Conservation (phyloP, 306 rosid species). For the Fagus sylvatica region DNA sequence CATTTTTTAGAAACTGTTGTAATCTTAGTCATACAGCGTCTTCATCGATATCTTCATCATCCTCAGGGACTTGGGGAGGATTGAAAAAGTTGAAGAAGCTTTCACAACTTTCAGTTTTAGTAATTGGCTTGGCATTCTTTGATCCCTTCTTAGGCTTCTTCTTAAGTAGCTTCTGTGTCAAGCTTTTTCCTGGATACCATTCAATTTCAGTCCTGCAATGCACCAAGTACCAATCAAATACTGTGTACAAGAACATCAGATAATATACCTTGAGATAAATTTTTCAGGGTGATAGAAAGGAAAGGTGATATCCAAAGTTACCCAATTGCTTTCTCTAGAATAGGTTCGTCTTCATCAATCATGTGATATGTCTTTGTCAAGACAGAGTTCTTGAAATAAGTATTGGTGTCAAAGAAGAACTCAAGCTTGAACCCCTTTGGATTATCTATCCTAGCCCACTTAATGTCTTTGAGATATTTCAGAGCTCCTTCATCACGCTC, state of each 20-base stretch:
- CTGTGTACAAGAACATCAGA: neutral
- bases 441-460: conserved; percentile 75
- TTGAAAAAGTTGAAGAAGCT: conserved; percentile 91
- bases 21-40: conserved; percentile 53
- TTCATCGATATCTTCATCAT: conserved; percentile 88
- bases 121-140: conserved; percentile 84
- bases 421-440: conserved; percentile 93
- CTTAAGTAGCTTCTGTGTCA: conserved; percentile 95
- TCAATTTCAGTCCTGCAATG: conserved; percentile 77
- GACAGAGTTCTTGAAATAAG: conserved; percentile 69
- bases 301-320: conserved; percentile 23
- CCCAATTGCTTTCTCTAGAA: conserved; percentile 92
- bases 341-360: conserved; percentile 92
- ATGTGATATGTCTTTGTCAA: conserved; percentile 86
- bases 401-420: conserved; percentile 75
- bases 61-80: conserved; percentile 93
- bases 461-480: conserved; percentile 73
- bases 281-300: neutral
- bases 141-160: conserved; percentile 97
- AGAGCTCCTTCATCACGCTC: conserved; percentile 96
- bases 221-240: conserved; percentile 14
- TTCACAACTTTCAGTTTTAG: conserved; percentile 90
- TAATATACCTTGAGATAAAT: neutral
- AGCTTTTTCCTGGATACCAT: conserved; percentile 79
- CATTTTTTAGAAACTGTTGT: neutral